A percentile compares a stretch with the other conserved stretches of the same genome.
Conservation (phyloP, 805 yeast species). For the Candida corydali region DNA sequence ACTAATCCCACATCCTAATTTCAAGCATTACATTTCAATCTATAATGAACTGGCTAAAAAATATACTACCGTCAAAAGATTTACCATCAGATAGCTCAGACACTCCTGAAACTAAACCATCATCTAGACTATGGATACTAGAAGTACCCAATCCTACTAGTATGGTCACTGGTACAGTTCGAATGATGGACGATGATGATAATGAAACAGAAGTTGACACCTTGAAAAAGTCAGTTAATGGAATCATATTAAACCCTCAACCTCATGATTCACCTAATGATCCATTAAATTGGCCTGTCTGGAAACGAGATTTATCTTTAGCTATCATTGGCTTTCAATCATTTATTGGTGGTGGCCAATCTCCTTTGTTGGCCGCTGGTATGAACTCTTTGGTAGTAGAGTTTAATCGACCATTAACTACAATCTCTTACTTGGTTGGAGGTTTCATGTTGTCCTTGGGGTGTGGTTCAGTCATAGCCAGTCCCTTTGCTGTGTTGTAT, state of each 20-base stretch:
- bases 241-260: slow-evolving; percentile 55
- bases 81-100: too few species aligned
- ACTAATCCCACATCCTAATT: too few species aligned
- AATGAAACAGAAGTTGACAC: slow-evolving; percentile 15
- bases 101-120: too few species aligned
- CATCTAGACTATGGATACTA: neutral
- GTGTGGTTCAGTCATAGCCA: slow-evolving; percentile 52
- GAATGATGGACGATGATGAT: slow-evolving; percentile 26
- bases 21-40: too few species aligned
- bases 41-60: neutral
- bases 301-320: slow-evolving; percentile 54
- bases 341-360: slow-evolving; percentile 59
- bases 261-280: slow-evolving; percentile 62
- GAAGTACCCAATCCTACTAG: neutral
- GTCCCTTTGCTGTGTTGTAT: slow-evolving; percentile 53
- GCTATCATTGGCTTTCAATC: slow-evolving; percentile 52
- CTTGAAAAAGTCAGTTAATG: slow-evolving; percentile 43
- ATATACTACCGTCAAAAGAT: neutral
- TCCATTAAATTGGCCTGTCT: slow-evolving; percentile 62
- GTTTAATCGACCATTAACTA: slow-evolving; percentile 38
- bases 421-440: slow-evolving; percentile 52
- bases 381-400: slow-evolving; percentile 37
- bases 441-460: slow-evolving; percentile 57
- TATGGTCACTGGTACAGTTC: slow-evolving; percentile 46
- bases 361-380: slow-evolving; percentile 59